Evolutionary conservation across 2,329 filamentous ascomycete species (phyloP), one percentile per base, ranked within the genome.

Genomic region (Aspergillus sp.): DNA sequence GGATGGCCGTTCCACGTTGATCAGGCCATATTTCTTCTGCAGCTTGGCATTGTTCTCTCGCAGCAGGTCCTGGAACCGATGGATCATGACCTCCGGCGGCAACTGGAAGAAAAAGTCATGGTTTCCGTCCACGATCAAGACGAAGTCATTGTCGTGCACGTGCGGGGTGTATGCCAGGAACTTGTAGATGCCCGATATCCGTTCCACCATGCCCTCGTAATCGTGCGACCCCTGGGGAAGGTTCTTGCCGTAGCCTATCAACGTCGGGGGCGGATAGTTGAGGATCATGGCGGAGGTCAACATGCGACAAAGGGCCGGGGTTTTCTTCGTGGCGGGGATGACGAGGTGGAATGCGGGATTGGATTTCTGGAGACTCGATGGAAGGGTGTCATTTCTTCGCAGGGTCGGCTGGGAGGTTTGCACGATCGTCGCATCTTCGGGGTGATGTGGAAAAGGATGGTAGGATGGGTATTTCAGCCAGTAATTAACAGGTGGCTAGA

Each of bases 31-130:
- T 45, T 78, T 80, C 54, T 78, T 72, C 39, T 76, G 73, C 47
- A 88, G 73, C 26, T 81, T 79, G 32, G 73, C 71, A 63, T 89
- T 85, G 29, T 82, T 83, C 54, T 80, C 78, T n/a, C 78, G 75
- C 18, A 84, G 70, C 16, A 85, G 74, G 14, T 78, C 75, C 63
- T 86, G 84, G 71, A 89, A 90, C 49, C 87, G 81, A 63, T 82
- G 76, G 26, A 90, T 81, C 63, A 90, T 75, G 20, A 89, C 78
- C 47, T 87, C 83, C 2, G 85, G 82, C 0, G 87, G 86, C 2
- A 90, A 76, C 70, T 90, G 88, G 60, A 89, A 85, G 75, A 86
- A 85, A 1, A 86, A 79, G 59, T 90, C 85, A 69, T 85, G 82
- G 1, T 20, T 47, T 47, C 84, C 86, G 69, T 90, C 87, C 6